Conservation (phyloP, 2,329 filamentous ascomycete species). For the Ciborinia camelliae region DNA sequence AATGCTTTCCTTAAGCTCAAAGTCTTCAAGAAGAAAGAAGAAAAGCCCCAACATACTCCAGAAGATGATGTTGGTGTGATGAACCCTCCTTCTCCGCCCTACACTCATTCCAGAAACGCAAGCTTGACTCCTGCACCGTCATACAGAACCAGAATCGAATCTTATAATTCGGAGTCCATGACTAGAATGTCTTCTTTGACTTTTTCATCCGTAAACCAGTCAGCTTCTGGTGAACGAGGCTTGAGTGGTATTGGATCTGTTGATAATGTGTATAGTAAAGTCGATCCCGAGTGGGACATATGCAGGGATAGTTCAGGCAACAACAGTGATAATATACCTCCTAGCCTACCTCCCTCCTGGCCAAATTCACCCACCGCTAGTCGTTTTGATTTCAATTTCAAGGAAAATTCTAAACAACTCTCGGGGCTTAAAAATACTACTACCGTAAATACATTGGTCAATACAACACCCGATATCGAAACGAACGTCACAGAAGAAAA, state of each 20-base stretch:
- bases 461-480: background rate
- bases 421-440: background rate
- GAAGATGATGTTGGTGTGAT: background rate
- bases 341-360: background rate
- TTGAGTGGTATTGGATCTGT: slow-evolving; percentile 12
- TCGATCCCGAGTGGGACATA: background rate
- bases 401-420: background rate
- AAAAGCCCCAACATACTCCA: background rate
- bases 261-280: slow-evolving; percentile 7
- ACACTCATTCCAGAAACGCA: background rate
- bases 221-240: background rate
- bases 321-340: background rate
- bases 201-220: background rate
- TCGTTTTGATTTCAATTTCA: background rate
- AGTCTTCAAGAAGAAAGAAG: slow-evolving; percentile 9
- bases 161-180: background rate
- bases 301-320: background rate
- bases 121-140: slow-evolving; percentile 12
- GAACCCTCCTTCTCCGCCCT: background rate
- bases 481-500: background rate
- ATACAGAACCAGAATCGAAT: slow-evolving; percentile 14
- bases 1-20: slow-evolving; percentile 17
- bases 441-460: background rate
- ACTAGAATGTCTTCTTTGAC: background rate
- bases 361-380: background rate